Base-by-base conservation (phyloP, 1,284 basidiomycete species). In the Takashimella tepidaria region DNA sequence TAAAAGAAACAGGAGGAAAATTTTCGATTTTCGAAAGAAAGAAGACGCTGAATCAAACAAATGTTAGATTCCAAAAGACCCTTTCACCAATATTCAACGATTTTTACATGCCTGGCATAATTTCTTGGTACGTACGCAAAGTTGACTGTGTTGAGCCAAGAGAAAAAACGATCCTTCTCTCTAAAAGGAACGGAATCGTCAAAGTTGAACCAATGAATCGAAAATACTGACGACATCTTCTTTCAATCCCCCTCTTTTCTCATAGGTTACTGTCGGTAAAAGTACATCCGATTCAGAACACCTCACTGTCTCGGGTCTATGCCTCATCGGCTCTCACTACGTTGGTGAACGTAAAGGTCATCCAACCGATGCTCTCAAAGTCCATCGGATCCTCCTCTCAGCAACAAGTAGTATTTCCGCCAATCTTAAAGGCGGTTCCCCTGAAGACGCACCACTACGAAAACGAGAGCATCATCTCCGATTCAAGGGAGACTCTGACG, bases 401-500 rank as follows among this genome's bases (percentile, higher is more conserved):
- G 70, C 68, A 4, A 69, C 72, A 1, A 64, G 61, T 25, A 59
- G 54, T 42, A 47, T 73, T 1, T 61, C 59, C 2, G 66, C 67
- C 26, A 69, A 67, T 52, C 62, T 74, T 31, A 70, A 70, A 56
- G 70, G 69, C 16, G 63, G 61, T 11, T 50, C 50, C 5, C 45
- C 50, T 0, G 64, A 72, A 26, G 70, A 72, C 53, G 64, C 64
- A 4, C 66, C 72, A 1, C 55, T 70, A 3, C 57, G 68, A 3
- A 65, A 67, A 45, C 54, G 70, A 42, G 72, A 74, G 50, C 68
- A 72, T 49, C 71, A 69, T 57, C 49, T 65, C 20, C 59, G 58
- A 23, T 64, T 62, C 41, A 42, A 43, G 40, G 54, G 53, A 19
- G 54, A 56, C 19, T 58, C 54, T 0, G 31, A 37, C 31, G 8